These are phyloP conservation scores for Talaromyces stipitatus DNA, from an alignment of 495 filamentous ascomycete genomes.

Conservation along the genomic window DNA sequence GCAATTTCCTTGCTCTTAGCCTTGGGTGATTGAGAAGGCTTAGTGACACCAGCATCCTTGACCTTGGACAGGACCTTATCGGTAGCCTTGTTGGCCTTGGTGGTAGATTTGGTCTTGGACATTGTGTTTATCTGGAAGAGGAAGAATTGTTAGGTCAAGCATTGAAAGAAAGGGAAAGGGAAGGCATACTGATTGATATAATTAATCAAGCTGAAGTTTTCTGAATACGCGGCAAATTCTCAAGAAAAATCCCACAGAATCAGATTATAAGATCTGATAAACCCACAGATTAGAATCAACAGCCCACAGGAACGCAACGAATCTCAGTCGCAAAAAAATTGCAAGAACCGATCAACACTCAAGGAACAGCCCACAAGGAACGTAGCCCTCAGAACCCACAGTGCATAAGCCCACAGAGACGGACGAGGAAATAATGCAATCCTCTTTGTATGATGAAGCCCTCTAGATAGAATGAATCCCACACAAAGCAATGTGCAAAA, in stretches of 20 bases:
- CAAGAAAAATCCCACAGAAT: slow-evolving; percentile 33
- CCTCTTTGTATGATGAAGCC: slow-evolving; percentile 17
- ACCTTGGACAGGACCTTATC: slow-evolving; percentile 44
- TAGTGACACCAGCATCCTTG: slow-evolving; percentile 36
- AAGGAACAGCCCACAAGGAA: slow-evolving; percentile 32
- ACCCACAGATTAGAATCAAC: slow-evolving; percentile 13
- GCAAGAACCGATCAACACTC: slow-evolving; percentile 9
- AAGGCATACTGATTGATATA: slow-evolving; percentile 10
- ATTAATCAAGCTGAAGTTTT: slow-evolving; percentile 11
- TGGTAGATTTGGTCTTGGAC: slow-evolving; percentile 44
- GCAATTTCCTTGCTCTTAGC: slow-evolving; percentile 45
- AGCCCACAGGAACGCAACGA: slow-evolving; percentile 26
- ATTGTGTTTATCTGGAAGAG: slow-evolving; percentile 30
- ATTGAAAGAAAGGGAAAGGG: not conserved
- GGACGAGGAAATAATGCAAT: slow-evolving; percentile 36
- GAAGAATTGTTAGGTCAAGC: slow-evolving; percentile 14
- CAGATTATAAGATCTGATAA: slow-evolving; percentile 19
- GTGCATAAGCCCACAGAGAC: slow-evolving; percentile 43
- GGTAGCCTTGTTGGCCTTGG: slow-evolving; percentile 35
- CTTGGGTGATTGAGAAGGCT: slow-evolving; percentile 30
- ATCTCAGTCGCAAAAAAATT: slow-evolving; percentile 25
- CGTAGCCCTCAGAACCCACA: slow-evolving; percentile 34
- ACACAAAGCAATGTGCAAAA: slow-evolving; percentile 30
- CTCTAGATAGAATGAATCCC: slow-evolving; percentile 29
- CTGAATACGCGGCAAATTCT: slow-evolving; percentile 33